Conservation (phyloP, 371 early-diverging fungal genomes). For the Mucor plumbeus region DNA sequence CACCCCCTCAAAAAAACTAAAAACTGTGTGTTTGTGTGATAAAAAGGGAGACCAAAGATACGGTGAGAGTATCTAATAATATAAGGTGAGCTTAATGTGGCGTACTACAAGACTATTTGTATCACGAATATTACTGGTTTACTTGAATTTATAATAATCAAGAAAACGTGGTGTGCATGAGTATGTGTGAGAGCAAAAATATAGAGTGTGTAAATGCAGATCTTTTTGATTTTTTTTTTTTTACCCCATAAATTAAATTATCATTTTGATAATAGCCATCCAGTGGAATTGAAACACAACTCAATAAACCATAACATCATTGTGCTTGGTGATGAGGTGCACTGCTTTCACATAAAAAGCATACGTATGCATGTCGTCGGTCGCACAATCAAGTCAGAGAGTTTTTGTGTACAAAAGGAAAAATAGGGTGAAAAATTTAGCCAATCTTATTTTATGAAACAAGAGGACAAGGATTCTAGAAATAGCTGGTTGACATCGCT, state of each 20-base stretch:
- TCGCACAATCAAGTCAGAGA: neutral
- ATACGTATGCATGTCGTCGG: slow-evolving; percentile 1
- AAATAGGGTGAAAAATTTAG: too few relatives aligned
- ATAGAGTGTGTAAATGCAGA: neutral
- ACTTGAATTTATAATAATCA: neutral
- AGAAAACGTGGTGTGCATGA: slow-evolving; percentile 4
- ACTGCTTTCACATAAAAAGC: neutral
- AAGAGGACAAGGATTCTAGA: neutral
- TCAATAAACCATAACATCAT: neutral
- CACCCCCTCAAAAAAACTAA: neutral
- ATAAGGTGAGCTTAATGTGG: neutral
- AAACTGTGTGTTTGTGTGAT: neutral
- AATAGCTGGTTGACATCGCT: neutral
- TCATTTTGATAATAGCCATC: neutral
- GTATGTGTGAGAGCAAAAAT: neutral
- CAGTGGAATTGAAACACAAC: neutral
- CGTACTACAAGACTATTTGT: slow-evolving; percentile 6
- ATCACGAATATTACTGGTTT: neutral
- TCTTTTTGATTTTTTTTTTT: neutral
- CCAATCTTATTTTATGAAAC: too few relatives aligned
- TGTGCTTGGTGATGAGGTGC: neutral
- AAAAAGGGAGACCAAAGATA: neutral
- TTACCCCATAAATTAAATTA: neutral
- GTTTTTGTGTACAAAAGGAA: neutral
- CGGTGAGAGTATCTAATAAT: too few relatives aligned